Base-by-base conservation (phyloP, 2,329 filamentous ascomycete genomes). In the Davidsoniella virescens region DNA sequence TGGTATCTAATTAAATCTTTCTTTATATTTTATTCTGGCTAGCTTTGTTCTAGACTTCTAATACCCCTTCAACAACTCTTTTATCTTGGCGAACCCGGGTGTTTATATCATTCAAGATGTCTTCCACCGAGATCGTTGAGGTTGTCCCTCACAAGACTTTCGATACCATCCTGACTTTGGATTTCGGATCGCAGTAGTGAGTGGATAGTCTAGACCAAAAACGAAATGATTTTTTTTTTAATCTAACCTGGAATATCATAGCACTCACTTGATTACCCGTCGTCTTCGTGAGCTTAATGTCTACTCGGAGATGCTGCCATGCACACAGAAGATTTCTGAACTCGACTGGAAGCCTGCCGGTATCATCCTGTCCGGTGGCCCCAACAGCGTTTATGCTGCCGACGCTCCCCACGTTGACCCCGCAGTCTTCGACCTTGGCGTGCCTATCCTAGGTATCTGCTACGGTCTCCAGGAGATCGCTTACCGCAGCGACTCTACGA, bases 231-330 rank as follows among this genome's bases (percentile, higher is more conserved):
- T 40, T 3, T 40, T 23, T 20, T 41, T 18, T 29, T 29, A 26
- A 25, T 23, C 12, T 43, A 42, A 25, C 29, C 10, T 25, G 6
- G 6, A n/a, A 20, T 37, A 36, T 20, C 81, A 85, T 65, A 82
- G 80, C 60, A 80, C 77, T 39, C 82, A 87, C 63, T 70, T 88
- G 38, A 87, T 88, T 60, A 78, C 79, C 8, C 73, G 85, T 50
- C 77, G 85, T 33, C 73, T 93, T 25, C 76, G 87, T 57, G 78
- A 83, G 58, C 74, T 93, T 65, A 82, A 82, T 68, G 75, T 93
- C 63, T 94, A 84, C 70, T 79, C 79, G 54, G 87, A 94, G 69
- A 83, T 94, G 80, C 77, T 93, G 41, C 84, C 84, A 18, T 94
- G 87, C 66, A 93, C 82, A 43, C 80, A 83, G 59, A 90, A 90